Evolutionary conservation across 257 asterid species (phyloP), one percentile per base, ranked within the genome.

Genomic region (Plantago ovata): DNA sequence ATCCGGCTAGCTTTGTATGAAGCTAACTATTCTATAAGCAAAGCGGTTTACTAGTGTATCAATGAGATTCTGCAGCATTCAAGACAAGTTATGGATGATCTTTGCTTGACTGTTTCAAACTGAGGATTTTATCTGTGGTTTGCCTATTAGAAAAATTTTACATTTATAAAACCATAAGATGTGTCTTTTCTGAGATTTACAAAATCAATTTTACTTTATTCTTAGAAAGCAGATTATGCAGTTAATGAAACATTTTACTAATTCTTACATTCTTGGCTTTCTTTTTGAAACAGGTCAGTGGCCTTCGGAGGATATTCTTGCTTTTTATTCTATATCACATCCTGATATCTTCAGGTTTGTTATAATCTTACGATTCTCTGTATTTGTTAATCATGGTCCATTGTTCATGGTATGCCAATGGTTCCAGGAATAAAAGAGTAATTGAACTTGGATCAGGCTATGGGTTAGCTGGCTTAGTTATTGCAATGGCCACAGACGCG

Each of bases 221-320:
- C 69, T 38, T 22, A 36, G 46, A 10, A 8, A 23, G 23, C 7
- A 13, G 43, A 23, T 54, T 28, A 28, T 8, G 7, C 3, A 12
- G 41, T 56, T 9, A 28, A 14, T 21, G 32, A 24, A 28, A 22
- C 20, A n/a, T 50, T 14, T 20, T 10, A 8, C 53, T 49, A 54
- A 42, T 65, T 19, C 41, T 68, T 33, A 40, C 32, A 38, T 59
- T 56, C 64, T 45, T 51, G 15, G 53, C 18, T 53, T 71, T 63
- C 40, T 53, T 72, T 43, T 68, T 68, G 62, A 71, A n/a, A 59
- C 81, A 90, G 98, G 98, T 82, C 95, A 79, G 68, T 87, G 95
- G 96, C 98, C 98, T n/a, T 81, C 96, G 12, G 98, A 90, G 76
- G 96, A 90, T 49, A 87, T 87, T 51, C 94, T 90, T 52, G 94